Base-by-base conservation (phyloP, 2,329 filamentous ascomycete genomes). In the Colletotrichum tropicicola region DNA sequence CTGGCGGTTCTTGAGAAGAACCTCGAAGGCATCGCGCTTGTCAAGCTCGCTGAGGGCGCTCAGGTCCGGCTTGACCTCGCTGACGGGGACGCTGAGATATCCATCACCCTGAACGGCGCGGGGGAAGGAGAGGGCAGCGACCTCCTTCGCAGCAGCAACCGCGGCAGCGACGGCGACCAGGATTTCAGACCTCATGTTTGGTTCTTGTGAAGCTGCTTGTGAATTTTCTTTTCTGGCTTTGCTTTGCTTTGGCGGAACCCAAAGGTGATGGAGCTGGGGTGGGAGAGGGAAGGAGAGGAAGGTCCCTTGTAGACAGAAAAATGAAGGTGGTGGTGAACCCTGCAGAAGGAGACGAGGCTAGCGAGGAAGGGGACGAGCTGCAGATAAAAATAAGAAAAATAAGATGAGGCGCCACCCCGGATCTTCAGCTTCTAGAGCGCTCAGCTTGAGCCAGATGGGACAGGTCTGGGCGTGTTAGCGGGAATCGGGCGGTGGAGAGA, bases 71-170 rank as follows among this genome's bases (percentile, higher is more conserved):
- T 52, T 47, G 17, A 49, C 39, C 30, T 55, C 48, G 8, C 71
- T 74, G 6, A 81, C 72, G 15, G 77, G 76, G 43, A 81, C 68
- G 4, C 76, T 73, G 13, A 81, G 69, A 58, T 73, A 81, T 13
- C 79, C 79, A 53, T 79, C 70, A 19, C 78, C 78, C 13, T 64
- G 32, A 19, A 72, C 67, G 8, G 74, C 74, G 58, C 73, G 68
- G 19, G 74, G 71, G 59, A 78, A 73, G 27, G 60, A 52, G 2
- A 62, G 32, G n/a, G 59, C 45, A 23, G 59, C 47, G 39, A 54
- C 59, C n/a, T n/a, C n/a, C n/a, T n/a, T n/a, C n/a, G n/a, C n/a
- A 8, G 60, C 52, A 35, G 35, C 68, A 51, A 61, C 51, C 8
- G 65, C 53, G 7, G 63, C 19, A n/a, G 49, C 56, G 30, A 57